phyloP scores from a whole-genome alignment of 768 basidiomycete species.

The Cystofilobasidium capitatum region DNA sequence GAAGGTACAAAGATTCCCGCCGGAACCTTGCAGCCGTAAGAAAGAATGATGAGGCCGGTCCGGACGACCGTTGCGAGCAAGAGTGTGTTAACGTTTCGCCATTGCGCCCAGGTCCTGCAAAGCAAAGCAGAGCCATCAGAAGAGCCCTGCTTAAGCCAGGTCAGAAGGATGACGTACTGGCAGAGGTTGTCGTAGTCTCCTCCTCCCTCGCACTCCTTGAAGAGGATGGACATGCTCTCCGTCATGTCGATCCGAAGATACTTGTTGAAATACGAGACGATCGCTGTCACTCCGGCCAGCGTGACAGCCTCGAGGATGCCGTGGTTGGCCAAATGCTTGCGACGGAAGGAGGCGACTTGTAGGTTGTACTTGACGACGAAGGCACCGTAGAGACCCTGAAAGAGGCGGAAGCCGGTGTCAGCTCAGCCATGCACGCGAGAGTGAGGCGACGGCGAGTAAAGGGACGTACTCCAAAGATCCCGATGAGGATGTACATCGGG shows the following conservation, averaged over 20 bases:
- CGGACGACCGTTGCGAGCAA: slow-evolving; percentile 84
- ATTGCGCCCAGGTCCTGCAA: slow-evolving; percentile 71
- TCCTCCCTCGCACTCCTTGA: slow-evolving; percentile 90
- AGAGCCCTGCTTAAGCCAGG: not conserved
- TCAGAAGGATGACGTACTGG: slow-evolving; percentile 58
- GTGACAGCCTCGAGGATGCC: slow-evolving; percentile 81
- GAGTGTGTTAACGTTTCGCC: slow-evolving; percentile 88
- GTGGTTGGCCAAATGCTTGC: slow-evolving; percentile 73
- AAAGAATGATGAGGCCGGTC: slow-evolving; percentile 73
- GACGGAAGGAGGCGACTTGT: slow-evolving; percentile 85
- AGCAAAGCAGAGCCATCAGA: not conserved
- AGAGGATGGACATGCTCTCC: slow-evolving; percentile 84
- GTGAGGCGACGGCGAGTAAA: not conserved
- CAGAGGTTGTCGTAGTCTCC: slow-evolving; percentile 84
- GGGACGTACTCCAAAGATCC: slow-evolving; percentile 76
- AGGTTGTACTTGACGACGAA: slow-evolving; percentile 95
- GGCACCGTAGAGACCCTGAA: slow-evolving; percentile 88
- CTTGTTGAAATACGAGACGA: slow-evolving; percentile 86
- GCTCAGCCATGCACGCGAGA: not conserved
- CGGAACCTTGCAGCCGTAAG: slow-evolving; percentile 93
- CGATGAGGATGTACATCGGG: slow-evolving; percentile 87
- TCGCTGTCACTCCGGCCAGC: slow-evolving; percentile 76
- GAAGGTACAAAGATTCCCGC: slow-evolving; percentile 97
- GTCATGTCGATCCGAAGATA: slow-evolving; percentile 98
- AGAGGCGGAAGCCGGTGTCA: not conserved